Evolutionary conservation across 208 protist genomes (phyloP), one percentile per base, ranked within the genome.

Genomic region (Angomonas ambiguus): DNA sequence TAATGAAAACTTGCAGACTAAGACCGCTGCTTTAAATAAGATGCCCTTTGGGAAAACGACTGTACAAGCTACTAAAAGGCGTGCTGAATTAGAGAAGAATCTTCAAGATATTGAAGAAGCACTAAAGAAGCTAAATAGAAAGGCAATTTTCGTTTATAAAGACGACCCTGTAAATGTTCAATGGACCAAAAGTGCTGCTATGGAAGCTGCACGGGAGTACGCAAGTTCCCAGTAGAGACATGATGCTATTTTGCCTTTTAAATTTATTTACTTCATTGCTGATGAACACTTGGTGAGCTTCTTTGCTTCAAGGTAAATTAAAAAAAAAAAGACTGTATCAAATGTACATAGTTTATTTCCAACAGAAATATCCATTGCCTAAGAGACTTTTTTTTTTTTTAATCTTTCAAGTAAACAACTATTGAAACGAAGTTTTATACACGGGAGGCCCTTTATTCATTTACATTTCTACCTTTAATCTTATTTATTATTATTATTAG

Each of bases 41-140:
- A 84, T 97, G 67, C 86, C 92, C 1, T 93, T 97, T 69, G 78
- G 85, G 0, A 83, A 93, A 28, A 85, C 95, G 49, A 97, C 91
- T 2, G 62, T 80, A 20, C 71, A 68, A 25, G 82, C 85, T 53
- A 59, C 78, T 6, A 87, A 92, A 64, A 62, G 71, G 32, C 82
- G 79, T 49, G 71, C 72, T 24, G 88, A 87, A 51, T 60, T 96
- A 24, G 88, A 97, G 65, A 78, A 70, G 32, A 71, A 49, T 20
- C 75, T 97, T 22, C 73, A 82, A 24, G 78, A 96, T 65, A 77
- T 97, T 32, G 91, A 96, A 45, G 67, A 33, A 13, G 83, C 86
- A 0, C 53, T 97, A 41, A 76, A 69, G 42, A 94, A 94, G 69
- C 62, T 97, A 16, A 80, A 95, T 27, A 87, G 81, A 13, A 87